Evolutionary conservation across 1,139 yeast species (phyloP).

Genomic region (Pneumocystis wakefieldiae): DNA sequence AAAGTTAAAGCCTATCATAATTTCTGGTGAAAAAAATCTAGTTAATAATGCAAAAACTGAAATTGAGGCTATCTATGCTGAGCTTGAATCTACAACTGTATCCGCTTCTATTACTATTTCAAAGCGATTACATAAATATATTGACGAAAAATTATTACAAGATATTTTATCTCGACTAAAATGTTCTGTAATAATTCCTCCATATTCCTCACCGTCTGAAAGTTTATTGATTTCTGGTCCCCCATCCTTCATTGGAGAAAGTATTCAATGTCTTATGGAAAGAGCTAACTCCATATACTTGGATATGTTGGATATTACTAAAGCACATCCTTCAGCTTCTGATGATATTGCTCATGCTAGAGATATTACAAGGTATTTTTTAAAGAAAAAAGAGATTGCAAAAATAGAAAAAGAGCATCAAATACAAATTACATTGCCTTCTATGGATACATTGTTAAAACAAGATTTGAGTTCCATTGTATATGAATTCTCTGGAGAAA

Average conservation of each 20-base stretch:
- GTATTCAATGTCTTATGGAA: constrained; percentile 41
- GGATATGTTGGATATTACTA: constrained; percentile 63
- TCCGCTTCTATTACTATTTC: constrained; percentile 36
- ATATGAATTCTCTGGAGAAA: constrained; percentile 34
- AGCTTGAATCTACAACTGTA: constrained; percentile 23
- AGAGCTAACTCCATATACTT: constrained; percentile 42
- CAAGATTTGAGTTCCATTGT: constrained; percentile 26
- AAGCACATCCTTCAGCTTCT: constrained; percentile 40
- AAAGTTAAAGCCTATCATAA: constrained; percentile 23
- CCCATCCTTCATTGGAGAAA: constrained; percentile 39
- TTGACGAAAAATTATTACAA: constrained; percentile 21
- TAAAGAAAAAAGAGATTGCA: constrained; percentile 32
- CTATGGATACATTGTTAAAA: constrained; percentile 25
- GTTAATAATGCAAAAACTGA: constrained; percentile 37
- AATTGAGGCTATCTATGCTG: constrained; percentile 34
- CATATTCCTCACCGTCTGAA: constrained; percentile 26
- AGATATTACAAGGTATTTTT: constrained; percentile 53
- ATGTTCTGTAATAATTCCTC: constrained; percentile 52
- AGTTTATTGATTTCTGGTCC: constrained; percentile 44
- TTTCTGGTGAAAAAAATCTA: constrained; percentile 52
- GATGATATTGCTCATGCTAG: constrained; percentile 72
- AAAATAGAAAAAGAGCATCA: constrained; percentile 29
- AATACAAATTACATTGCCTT: constrained; percentile 45
- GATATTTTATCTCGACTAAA: constrained; percentile 39
- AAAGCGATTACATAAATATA: constrained; percentile 36